phyloP scores from a whole-genome alignment of 2,329 filamentous ascomycete genomes.

The Neocatenulostroma microsporum region DNA sequence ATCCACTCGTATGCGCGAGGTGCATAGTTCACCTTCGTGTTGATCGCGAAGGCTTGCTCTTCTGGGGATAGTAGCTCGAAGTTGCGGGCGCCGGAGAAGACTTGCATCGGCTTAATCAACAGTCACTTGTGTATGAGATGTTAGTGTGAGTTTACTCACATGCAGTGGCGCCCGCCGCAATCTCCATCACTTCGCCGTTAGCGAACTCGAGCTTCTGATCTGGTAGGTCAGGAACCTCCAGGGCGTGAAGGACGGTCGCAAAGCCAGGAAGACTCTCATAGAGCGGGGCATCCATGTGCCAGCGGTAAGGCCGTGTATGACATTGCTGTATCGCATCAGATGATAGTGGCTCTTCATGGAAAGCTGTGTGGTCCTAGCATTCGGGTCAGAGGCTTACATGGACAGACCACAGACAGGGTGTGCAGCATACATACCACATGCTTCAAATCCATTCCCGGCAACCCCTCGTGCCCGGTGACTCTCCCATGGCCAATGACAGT shows the following conservation, averaged over 20 bases:
- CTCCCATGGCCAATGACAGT: constrained; percentile 17
- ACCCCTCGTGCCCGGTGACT: constrained; percentile 13
- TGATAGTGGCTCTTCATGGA: too few species aligned
- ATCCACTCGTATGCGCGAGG: constrained; percentile 26
- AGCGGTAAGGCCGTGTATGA: constrained; percentile 23
- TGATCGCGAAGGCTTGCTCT: constrained; percentile 22
- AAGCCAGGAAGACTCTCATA: constrained; percentile 26
- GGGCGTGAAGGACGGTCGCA: constrained; percentile 20
- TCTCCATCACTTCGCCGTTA: constrained; percentile 11
- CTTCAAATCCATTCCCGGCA: constrained; percentile 15
- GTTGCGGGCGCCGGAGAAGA: constrained; percentile 22
- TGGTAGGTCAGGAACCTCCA: constrained; percentile 18
- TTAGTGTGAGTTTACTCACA: constrained; percentile 14
- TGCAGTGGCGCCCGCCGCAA: constrained; percentile 21
- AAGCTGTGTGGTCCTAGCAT: too few species aligned
- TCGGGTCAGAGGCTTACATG: too few species aligned
- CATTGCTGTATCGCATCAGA: too few species aligned
- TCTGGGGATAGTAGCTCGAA: constrained; percentile 21
- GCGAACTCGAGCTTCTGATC: constrained; percentile 21
- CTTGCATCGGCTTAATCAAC: too few species aligned
- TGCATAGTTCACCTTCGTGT: constrained; percentile 25
- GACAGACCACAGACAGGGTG: too few species aligned
- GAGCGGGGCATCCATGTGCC: constrained; percentile 27
- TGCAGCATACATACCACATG: constrained; percentile 14
- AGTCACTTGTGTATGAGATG: too few species aligned